A percentile compares a stretch with the other conserved stretches of the same genome.
Evolutionary conservation across 768 basidiomycete species (phyloP).

Genomic region (Mycena galopus): DNA sequence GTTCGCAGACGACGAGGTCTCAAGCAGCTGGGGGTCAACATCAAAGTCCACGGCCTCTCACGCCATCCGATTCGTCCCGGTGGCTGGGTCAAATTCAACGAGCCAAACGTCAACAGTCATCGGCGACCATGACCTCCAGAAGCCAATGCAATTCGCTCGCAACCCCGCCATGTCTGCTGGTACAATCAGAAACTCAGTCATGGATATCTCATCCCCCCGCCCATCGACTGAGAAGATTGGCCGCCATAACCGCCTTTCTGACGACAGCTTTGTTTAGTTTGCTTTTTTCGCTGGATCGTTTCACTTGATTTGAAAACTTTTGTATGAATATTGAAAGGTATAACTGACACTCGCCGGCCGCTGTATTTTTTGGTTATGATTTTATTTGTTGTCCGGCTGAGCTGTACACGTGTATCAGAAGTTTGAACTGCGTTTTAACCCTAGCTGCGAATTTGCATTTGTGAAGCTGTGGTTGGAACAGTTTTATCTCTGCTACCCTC

Average conservation of each 20-base stretch:
- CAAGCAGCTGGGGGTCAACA: too few relatives aligned
- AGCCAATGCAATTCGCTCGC: conserved; percentile 11
- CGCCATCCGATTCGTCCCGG: too few relatives aligned
- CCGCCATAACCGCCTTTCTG: conserved; percentile 10
- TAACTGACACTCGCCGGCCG: conserved; percentile 7
- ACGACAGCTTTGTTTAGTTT: conserved; percentile 25
- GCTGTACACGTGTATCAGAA: neutral
- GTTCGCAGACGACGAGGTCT: conserved; percentile 11
- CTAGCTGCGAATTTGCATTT: too few relatives aligned
- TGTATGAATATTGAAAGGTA: conserved; percentile 5
- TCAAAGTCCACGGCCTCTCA: neutral
- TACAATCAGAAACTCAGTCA: neutral
- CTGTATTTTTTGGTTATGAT: conserved; percentile 6
- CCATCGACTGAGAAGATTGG: neutral
- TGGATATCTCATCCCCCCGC: neutral
- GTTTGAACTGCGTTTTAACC: neutral
- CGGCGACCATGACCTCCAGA: neutral
- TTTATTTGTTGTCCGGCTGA: neutral
- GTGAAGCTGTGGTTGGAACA: too few relatives aligned
- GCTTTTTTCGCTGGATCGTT: neutral
- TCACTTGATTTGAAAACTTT: too few relatives aligned
- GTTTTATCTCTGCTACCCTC: too few relatives aligned
- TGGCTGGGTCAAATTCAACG: neutral
- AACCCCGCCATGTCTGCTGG: conserved; percentile 15
- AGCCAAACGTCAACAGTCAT: neutral